Percentiles rank a stretch among this genome's conserved stretches.
Conservation (phyloP, 2,329 filamentous ascomycete genomes). For the Bipolaris victoriae region DNA sequence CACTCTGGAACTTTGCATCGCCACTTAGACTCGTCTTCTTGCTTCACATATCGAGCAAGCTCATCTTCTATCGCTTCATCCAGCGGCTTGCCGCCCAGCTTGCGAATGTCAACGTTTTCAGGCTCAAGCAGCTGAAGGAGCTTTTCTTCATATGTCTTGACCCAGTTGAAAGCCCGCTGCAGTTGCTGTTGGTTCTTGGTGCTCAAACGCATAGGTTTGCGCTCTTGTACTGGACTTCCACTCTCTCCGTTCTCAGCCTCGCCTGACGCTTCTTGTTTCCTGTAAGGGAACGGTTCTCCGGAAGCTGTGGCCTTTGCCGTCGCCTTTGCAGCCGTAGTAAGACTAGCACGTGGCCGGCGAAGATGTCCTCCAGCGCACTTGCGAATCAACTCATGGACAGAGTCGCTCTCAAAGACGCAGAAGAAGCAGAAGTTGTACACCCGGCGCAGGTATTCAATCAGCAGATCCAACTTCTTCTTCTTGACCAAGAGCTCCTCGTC, state of each 20-base stretch:
- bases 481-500: slow-evolving; percentile 87
- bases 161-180: slow-evolving; percentile 96
- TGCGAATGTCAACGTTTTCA: slow-evolving; percentile 82
- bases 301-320: slow-evolving; percentile 84
- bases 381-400: slow-evolving; percentile 90
- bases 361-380: slow-evolving; percentile 98
- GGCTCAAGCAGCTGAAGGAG: slow-evolving; percentile 91
- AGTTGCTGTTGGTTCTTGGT: slow-evolving; percentile 89
- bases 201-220: slow-evolving; percentile 67
- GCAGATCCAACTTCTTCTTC: slow-evolving; percentile 95
- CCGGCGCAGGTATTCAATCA: slow-evolving; percentile 94
- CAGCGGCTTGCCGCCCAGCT: slow-evolving; percentile 84
- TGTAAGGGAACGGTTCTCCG: slow-evolving; percentile 82
- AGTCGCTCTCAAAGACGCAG: slow-evolving; percentile 98
- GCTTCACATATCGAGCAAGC: slow-evolving; percentile 85
- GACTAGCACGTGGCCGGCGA: slow-evolving; percentile 82
- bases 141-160: slow-evolving; percentile 98
- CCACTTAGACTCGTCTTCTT: slow-evolving; percentile 97
- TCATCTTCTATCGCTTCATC: slow-evolving; percentile 90
- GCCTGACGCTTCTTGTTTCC: slow-evolving; percentile 72
- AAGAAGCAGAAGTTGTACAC: slow-evolving; percentile 99
- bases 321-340: slow-evolving; percentile 81
- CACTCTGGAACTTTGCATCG: slow-evolving; percentile 96
- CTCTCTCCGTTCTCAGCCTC: slow-evolving; percentile 66
- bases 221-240: slow-evolving; percentile 73